Evolutionary conservation across 2,329 filamentous ascomycete species (phyloP), one percentile per base, ranked within the genome.

Genomic region (Cytospora mali): DNA sequence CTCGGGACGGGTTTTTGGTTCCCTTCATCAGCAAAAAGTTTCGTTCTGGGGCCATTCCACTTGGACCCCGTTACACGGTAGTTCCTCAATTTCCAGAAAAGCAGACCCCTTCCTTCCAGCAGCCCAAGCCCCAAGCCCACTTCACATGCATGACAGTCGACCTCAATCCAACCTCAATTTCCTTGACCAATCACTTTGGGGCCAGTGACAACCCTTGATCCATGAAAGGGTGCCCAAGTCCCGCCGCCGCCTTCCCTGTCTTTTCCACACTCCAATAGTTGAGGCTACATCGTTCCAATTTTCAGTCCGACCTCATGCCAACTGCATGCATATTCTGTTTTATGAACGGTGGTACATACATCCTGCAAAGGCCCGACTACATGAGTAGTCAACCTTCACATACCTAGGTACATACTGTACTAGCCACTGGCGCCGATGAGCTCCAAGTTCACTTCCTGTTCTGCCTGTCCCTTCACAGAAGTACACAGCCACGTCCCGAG

Each of bases 111-210:
- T 56, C 35, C 35, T 25, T 56, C 42, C 10, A 16, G 6, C 25
- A 21, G 6, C 23, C 25, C 6, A 29, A 6, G 21, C 28, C n/a
- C n/a, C n/a, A n/a, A 58, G 28, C 33, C 48, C 57, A 59, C 56
- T 59, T 59, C 56, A 52, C 56, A 58, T 58, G 48, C 56, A 59
- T 50, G 46, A 46, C 48, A 23, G 52, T 25, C 57, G 48, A 51
- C 33, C 48, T 48, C 49, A 31, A 39, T 42, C 21, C 57, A 31
- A 51, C 33, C 48, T 48, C 49, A 31, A 39, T 42, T 10, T 28
- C 29, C 13, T 59, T 25, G 35, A 11, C 57, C 57, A 59, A 59
- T 53, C 31, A 53, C 2, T 10, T 16, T 25, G 29, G 21, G 13
- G n/a, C 46, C 46, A 31, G 50, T 58, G 29, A 58, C 28, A 46